Percentiles rank a stretch among this genome's conserved stretches.
Evolutionary conservation across 345 rosid genomes (phyloP).

Genomic region (Camelina sativa): DNA sequence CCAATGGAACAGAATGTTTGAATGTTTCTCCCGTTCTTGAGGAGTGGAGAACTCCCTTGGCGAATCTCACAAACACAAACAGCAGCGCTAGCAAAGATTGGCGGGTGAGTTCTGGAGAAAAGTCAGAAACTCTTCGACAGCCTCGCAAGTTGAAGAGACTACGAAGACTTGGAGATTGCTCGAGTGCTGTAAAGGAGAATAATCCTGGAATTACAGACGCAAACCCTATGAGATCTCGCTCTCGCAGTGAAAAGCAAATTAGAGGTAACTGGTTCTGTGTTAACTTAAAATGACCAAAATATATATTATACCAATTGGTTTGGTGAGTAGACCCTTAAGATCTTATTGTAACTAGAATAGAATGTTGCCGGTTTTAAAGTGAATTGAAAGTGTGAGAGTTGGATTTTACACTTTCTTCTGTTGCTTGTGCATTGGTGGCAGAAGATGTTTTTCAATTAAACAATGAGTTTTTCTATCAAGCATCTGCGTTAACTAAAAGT

Average conservation of each 20-base stretch:
- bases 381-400: conserved; percentile 2
- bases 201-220: conserved; percentile 35
- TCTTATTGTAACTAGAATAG: not conserved
- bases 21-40: conserved; percentile 47
- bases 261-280: conserved; percentile 50
- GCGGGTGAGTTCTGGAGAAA: conserved; percentile 65
- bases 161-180: conserved; percentile 66
- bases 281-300: too few species aligned
- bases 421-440: conserved; percentile 11
- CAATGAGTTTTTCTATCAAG: not conserved
- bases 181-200: conserved; percentile 45
- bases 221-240: conserved; percentile 40
- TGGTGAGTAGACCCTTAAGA: not conserved
- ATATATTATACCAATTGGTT: not conserved
- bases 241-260: conserved; percentile 45
- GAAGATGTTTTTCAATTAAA: not conserved
- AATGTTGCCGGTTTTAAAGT: not conserved
- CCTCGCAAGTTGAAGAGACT: conserved; percentile 72
- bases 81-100: conserved; percentile 62
- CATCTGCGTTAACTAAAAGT: not conserved
- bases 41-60: conserved; percentile 49
- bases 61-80: conserved; percentile 40
- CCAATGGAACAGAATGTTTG: conserved; percentile 37
- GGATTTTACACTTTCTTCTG: conserved; percentile 1
- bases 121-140: conserved; percentile 51